Base-by-base conservation (phyloP, 306 rosid species). In the Astragalus glycyphyllos region DNA sequence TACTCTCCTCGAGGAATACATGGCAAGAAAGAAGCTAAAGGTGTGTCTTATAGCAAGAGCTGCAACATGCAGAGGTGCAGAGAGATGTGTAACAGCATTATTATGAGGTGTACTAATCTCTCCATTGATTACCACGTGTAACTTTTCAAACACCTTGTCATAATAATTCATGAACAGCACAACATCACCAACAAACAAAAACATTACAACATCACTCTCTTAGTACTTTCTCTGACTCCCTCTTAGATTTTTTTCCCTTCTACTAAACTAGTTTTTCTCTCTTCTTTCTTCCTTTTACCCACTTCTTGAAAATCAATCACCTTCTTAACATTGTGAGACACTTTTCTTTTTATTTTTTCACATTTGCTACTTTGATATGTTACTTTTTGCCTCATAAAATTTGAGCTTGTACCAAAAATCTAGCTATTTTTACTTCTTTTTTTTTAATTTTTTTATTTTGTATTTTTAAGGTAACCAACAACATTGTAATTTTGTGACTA, bases 401-500 rank as follows among this genome's bases (percentile, higher is more conserved):
- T 53, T 17, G 12, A 71, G 12, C 61, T 48, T 60, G 31, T 46
- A 14, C n/a, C 17, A 4, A 32, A 14, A 42, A 51, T 34, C 29
- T 6, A 38, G 8, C 11, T 60, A 0, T 20, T 49, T 12, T 37
- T 6, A 49, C 13, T 23, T 23, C 3, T 2, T 29, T 26, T 56
- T 0, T 6, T 1, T 11, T 5, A 0, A n/a, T 5, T 54, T 54
- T 1, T 11, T 5, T 2, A n/a, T 5, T 54, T 54, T 5, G 11
- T 3, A 17, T 7, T 54, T 54, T 8, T 54, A 54, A 54, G 58
- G 59, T 54, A 4, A 13, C 6, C 11, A 26, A 17, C 34, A 7
- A 53, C 6, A 13, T 46, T 44, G 51, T 41, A 8, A n/a, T 56
- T 40, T 61, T 58, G 23, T 65, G 58, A 48, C 66, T 74, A 71